Percentiles rank a stretch among this genome's conserved stretches.
These are phyloP conservation scores for Zymoseptoria ardabiliae DNA, from an alignment of 2,329 filamentous ascomycete species.

Conservation along the genomic window DNA sequence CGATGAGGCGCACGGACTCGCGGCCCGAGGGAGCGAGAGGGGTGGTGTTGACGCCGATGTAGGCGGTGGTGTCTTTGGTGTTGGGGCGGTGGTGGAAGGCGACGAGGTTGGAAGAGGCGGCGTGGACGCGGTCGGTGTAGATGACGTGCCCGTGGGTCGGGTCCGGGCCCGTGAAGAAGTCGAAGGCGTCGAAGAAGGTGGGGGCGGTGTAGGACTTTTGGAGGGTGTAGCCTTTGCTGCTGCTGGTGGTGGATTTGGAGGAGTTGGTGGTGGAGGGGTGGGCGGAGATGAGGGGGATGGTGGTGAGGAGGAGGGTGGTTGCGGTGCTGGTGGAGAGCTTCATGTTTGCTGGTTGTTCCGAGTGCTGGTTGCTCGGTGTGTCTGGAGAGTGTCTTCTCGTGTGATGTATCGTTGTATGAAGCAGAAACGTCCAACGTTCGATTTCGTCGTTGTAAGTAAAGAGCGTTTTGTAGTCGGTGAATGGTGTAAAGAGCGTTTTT, in stretches of 20 bases:
- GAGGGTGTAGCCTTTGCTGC: conserved; percentile 21
- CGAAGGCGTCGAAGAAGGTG: conserved; percentile 40
- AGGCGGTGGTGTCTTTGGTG: conserved; percentile 29
- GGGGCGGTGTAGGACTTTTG: conserved; percentile 24
- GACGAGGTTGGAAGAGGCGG: conserved; percentile 32
- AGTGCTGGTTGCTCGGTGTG: background rate
- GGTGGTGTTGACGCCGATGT: conserved; percentile 41
- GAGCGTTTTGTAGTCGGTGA: background rate
- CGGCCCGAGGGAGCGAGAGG: conserved; percentile 31
- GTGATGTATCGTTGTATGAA: background rate
- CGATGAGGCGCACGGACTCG: conserved; percentile 41
- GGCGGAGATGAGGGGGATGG: conserved; percentile 7
- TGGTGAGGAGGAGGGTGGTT: conserved; percentile 2
- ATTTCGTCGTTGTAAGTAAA: background rate
- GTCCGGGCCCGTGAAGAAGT: conserved; percentile 37
- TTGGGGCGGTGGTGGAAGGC: conserved; percentile 35
- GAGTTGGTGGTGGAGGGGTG: conserved; percentile 2
- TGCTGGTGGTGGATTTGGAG: conserved; percentile 1
- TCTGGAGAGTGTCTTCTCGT: background rate
- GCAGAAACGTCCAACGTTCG: background rate
- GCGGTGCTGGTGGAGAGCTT: background rate
- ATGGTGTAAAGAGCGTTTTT: too few species aligned
- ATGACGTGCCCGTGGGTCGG: conserved; percentile 36
- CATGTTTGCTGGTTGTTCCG: background rate
- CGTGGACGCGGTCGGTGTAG: conserved; percentile 18